phyloP scores from a whole-genome alignment of 371 early-diverging fungal species.

The Amoeboaphelidium protococcarum region DNA sequence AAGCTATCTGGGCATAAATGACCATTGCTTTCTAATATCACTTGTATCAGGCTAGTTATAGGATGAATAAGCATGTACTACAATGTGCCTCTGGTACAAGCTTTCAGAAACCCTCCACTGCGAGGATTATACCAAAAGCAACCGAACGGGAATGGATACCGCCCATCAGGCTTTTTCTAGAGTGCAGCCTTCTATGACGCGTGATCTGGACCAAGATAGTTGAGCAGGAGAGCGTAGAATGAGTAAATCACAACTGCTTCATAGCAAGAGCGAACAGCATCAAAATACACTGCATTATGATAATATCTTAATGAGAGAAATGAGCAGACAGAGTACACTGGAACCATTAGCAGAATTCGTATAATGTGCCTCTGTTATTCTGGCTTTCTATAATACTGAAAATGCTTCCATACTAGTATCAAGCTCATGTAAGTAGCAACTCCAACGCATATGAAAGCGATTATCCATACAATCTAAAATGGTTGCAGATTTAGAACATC shows the following conservation, averaged over 20 bases:
- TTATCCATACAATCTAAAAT: background rate
- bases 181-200: background rate
- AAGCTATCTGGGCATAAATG: conserved; percentile 19
- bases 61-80: conserved; percentile 34
- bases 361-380: background rate
- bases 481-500: background rate
- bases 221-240: conserved; percentile 26
- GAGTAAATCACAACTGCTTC: conserved; percentile 31
- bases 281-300: conserved; percentile 27
- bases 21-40: conserved; percentile 19
- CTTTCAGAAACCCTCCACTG: conserved; percentile 22
- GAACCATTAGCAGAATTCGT: conserved; percentile 33
- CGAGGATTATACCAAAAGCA: conserved; percentile 27
- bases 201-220: conserved; percentile 17
- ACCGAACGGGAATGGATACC: conserved; percentile 28
- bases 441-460: background rate
- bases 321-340: conserved; percentile 33
- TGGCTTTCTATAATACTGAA: background rate
- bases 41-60: conserved; percentile 20
- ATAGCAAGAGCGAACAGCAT: conserved; percentile 31
- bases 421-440: background rate
- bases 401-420: background rate
- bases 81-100: conserved; percentile 23
- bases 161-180: conserved; percentile 3
- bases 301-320: conserved; percentile 30